These are phyloP conservation scores for Fragilariopsis cylindrus DNA, from an alignment of 108 stramenopile genomes.

Conservation along the genomic window DNA sequence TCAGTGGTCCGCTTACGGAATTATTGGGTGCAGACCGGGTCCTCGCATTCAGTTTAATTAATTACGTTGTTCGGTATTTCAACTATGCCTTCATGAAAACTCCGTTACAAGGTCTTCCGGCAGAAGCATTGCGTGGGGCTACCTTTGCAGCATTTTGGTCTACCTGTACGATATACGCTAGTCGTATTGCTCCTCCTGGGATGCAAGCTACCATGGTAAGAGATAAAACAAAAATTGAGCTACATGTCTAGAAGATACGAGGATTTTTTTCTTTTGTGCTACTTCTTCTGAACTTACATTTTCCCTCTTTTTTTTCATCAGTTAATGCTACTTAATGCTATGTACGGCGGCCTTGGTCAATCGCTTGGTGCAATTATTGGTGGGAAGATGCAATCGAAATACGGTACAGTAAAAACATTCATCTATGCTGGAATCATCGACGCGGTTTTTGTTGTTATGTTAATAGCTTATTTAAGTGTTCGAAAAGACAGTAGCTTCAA, in stretches of 20 bases:
- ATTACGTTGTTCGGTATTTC: slow-evolving; percentile 84
- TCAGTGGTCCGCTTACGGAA: slow-evolving; percentile 79
- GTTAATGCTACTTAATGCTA: slow-evolving; percentile 90
- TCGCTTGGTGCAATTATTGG: slow-evolving; percentile 92
- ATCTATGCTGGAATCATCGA: slow-evolving; percentile 73
- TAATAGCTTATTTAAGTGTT: slow-evolving; percentile 62
- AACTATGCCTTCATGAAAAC: slow-evolving; percentile 88
- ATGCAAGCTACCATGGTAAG: slow-evolving; percentile 89
- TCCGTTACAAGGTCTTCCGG: slow-evolving; percentile 89
- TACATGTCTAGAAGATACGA: too few relatives aligned
- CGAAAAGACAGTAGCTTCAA: slow-evolving; percentile 53
- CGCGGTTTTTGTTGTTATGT: slow-evolving; percentile 59
- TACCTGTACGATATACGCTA: slow-evolving; percentile 90
- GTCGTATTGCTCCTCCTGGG: slow-evolving; percentile 87
- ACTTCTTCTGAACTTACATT: background rate
- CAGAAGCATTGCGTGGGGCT: slow-evolving; percentile 89
- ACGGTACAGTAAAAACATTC: slow-evolving; percentile 80
- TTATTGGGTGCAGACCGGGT: slow-evolving; percentile 83
- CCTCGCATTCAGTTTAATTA: slow-evolving; percentile 72
- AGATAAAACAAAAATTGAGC: background rate
- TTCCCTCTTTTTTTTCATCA: slow-evolving; percentile 7
- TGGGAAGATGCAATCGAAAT: slow-evolving; percentile 80
- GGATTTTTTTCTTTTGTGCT: background rate
- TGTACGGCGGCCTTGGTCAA: slow-evolving; percentile 96
- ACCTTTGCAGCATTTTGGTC: slow-evolving; percentile 96